Percentiles rank a stretch among this genome's conserved stretches.
Evolutionary conservation across 2,329 filamentous ascomycete genomes (phyloP).

Genomic region (Pseudopyricularia javanii): DNA sequence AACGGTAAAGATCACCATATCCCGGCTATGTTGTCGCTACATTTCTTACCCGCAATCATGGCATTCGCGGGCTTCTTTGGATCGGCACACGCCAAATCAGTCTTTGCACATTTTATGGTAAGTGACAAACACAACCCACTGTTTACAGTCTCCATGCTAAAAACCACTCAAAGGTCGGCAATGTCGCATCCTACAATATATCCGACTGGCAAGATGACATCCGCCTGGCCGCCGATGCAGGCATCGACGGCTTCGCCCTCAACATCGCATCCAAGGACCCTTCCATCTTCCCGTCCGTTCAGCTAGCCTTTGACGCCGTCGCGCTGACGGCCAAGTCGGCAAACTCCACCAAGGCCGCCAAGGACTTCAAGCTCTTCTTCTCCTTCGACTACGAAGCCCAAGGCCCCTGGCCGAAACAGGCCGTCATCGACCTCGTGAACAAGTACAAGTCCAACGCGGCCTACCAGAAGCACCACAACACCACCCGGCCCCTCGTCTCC

Average conservation of each 20-base stretch:
- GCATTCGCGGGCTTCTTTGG: not conserved
- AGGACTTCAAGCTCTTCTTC: constrained; percentile 26
- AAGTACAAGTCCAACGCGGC: constrained; percentile 38
- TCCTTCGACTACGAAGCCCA: constrained; percentile 38
- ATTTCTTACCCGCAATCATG: not conserved
- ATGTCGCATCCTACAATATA: constrained; percentile 26
- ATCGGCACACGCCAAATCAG: not conserved
- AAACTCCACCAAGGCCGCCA: not conserved
- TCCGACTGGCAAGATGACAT: constrained; percentile 22
- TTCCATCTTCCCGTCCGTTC: constrained; percentile 35
- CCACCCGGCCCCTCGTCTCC: constrained; percentile 26
- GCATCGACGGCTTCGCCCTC: constrained; percentile 17
- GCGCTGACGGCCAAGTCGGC: constrained; percentile 17
- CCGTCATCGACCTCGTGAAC: constrained; percentile 33
- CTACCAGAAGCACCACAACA: constrained; percentile 14
- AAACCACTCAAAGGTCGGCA: constrained; percentile 23
- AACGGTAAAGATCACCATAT: not conserved
- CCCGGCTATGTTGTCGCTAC: not conserved
- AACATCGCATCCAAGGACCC: constrained; percentile 22
- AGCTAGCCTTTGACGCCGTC: constrained; percentile 30
- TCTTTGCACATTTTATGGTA: constrained; percentile 2
- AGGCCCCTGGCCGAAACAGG: constrained; percentile 29
- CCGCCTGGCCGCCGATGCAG: constrained; percentile 10
- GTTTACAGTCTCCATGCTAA: not conserved
- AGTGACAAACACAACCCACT: not conserved